Evolutionary conservation across 2,329 filamentous ascomycete species (phyloP).

Genomic region (Claviceps spartinae): DNA sequence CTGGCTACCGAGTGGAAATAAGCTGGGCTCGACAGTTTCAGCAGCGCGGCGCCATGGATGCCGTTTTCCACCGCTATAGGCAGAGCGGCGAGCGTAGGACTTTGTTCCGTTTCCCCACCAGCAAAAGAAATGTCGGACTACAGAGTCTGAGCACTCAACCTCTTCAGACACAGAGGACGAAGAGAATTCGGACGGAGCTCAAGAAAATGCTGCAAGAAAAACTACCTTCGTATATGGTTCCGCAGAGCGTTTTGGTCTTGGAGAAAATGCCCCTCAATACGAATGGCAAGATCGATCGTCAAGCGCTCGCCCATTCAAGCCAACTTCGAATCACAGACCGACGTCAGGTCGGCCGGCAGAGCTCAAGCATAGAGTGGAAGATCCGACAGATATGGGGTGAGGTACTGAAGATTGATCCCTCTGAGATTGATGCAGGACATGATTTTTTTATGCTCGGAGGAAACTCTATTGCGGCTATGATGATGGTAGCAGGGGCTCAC

Average conservation of each 20-base stretch:
- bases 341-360: background rate
- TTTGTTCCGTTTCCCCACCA: constrained; percentile 8
- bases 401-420: background rate
- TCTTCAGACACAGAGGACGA: background rate
- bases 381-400: background rate
- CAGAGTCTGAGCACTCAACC: constrained; percentile 6
- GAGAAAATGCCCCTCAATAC: background rate
- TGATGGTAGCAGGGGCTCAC: background rate
- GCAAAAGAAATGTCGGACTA: background rate
- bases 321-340: background rate
- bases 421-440: background rate
- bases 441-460: background rate
- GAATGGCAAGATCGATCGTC: background rate
- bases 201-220: background rate
- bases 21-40: constrained; percentile 27
- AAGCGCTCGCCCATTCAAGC: background rate
- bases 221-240: background rate
- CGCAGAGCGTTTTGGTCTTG: background rate
- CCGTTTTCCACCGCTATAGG: constrained; percentile 18
- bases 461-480: background rate
- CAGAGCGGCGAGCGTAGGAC: background rate
- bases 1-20: constrained; percentile 31
- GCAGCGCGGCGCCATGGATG: constrained; percentile 11
- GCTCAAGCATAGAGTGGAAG: background rate
- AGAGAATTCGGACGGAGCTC: background rate